Percentiles rank a stretch among this genome's conserved stretches.
phyloP scores from a whole-genome alignment of 768 basidiomycete genomes.

The Gymnopilus junonius region DNA sequence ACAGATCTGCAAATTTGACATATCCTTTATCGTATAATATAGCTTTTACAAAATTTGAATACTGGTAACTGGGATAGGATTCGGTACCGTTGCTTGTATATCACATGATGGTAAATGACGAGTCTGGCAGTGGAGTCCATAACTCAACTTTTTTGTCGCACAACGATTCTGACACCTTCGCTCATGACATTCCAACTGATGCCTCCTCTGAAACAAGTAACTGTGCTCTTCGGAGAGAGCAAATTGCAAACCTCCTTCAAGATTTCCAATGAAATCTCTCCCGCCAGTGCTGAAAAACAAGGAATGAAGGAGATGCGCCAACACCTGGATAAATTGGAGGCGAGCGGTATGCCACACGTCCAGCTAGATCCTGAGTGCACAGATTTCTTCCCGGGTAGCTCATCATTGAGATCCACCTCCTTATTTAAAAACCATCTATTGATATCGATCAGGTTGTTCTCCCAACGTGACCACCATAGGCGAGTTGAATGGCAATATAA shows the following conservation, averaged over 20 bases:
- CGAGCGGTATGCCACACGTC: neutral
- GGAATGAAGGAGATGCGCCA: neutral
- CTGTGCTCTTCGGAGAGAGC: neutral
- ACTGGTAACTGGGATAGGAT: too few relatives aligned
- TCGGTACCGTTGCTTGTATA: too few relatives aligned
- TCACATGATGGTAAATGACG: too few relatives aligned
- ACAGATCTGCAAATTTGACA: too few relatives aligned
- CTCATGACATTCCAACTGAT: neutral
- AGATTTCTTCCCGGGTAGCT: neutral
- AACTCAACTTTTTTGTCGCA: too few relatives aligned
- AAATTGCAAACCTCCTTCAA: neutral
- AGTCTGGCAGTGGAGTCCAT: too few relatives aligned
- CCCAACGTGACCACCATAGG: neutral
- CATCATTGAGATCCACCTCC: too few relatives aligned
- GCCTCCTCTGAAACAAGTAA: neutral
- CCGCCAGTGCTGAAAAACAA: neutral
- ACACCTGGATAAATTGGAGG: neutral
- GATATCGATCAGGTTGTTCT: neutral
- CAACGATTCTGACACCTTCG: too few relatives aligned
- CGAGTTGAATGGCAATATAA: too few relatives aligned
- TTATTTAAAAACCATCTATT: neutral
- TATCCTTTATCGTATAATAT: too few relatives aligned
- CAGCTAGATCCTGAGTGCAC: neutral
- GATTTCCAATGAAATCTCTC: neutral
- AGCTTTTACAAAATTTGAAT: too few relatives aligned